Percentiles rank a stretch among this genome's conserved stretches.
These are phyloP conservation scores for Trametes maxima DNA, from an alignment of 768 basidiomycete genomes.

Conservation along the genomic window DNA sequence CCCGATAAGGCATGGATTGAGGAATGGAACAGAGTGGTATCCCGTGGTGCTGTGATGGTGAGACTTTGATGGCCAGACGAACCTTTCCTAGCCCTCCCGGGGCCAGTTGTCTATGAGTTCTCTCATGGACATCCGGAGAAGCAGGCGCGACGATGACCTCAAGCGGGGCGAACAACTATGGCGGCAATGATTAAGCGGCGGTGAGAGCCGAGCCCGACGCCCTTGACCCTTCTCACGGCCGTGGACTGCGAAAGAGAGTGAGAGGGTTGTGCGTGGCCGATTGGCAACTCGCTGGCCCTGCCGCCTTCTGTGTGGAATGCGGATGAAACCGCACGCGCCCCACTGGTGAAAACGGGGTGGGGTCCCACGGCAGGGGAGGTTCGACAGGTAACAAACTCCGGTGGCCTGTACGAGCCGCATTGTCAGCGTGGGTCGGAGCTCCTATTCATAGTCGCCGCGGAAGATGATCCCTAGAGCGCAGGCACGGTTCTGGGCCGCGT, in stretches of 20 bases:
- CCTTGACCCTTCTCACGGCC: conserved; percentile 5
- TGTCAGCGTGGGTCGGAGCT: neutral
- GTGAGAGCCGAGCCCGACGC: conserved; percentile 4
- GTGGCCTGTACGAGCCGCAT: conserved; percentile 9
- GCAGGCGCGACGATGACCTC: conserved; percentile 10
- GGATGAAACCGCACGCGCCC: neutral
- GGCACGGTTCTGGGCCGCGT: conserved; percentile 6
- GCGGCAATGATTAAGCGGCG: conserved; percentile 9
- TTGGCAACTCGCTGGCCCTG: neutral
- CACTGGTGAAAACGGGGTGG: conserved; percentile 10
- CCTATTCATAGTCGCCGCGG: conserved; percentile 11
- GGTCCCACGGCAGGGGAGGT: conserved; percentile 4
- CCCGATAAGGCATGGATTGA: conserved; percentile 9
- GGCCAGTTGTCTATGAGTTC: neutral
- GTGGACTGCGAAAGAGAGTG: conserved; percentile 9
- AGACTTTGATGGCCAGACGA: conserved; percentile 8
- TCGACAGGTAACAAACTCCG: conserved; percentile 7
- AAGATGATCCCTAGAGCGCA: neutral
- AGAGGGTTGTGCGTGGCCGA: conserved; percentile 2
- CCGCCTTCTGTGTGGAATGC: neutral
- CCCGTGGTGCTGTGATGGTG: conserved; percentile 19
- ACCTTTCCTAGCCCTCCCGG: neutral
- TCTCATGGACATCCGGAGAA: conserved; percentile 1
- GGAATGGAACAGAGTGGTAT: conserved; percentile 19
- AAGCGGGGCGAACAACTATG: neutral